Percentiles rank a stretch among this genome's conserved stretches.
Conservation (phyloP, 2,329 filamentous ascomycete genomes). For the Colletotrichum tofieldiae region DNA sequence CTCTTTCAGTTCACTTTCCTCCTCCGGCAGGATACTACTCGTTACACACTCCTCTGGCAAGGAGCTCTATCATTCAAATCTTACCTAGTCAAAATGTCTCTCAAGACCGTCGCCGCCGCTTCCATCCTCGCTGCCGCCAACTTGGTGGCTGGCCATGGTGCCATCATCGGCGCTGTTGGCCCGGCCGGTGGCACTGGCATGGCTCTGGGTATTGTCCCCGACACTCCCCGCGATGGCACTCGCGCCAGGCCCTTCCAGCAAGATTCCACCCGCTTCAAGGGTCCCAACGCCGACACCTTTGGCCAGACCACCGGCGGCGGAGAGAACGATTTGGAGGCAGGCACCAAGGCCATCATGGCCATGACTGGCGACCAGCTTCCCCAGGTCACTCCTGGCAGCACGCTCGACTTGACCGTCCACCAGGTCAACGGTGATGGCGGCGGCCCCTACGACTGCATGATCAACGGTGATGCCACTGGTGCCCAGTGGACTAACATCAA, state of each 20-base stretch:
- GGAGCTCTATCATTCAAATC: conserved; percentile 29
- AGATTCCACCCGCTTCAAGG: conserved; percentile 75
- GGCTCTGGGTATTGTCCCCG: conserved; percentile 65
- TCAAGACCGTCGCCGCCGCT: conserved; percentile 56
- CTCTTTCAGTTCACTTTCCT: conserved; percentile 28
- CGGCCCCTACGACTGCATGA: conserved; percentile 70
- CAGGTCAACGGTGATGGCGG: conserved; percentile 44
- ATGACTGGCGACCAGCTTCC: conserved; percentile 71
- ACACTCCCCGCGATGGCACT: conserved; percentile 75
- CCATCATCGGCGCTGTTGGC: conserved; percentile 71
- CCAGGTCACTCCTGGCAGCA: conserved; percentile 71
- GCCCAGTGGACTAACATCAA: conserved; percentile 64
- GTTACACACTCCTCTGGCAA: conserved; percentile 40
- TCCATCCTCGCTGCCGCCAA: conserved; percentile 67
- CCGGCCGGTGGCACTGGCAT: conserved; percentile 70
- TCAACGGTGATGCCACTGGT: conserved; percentile 69
- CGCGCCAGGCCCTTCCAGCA: conserved; percentile 74
- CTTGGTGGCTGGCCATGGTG: conserved; percentile 73
- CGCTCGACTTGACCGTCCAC: conserved; percentile 69
- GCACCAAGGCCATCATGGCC: conserved; percentile 71
- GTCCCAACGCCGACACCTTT: conserved; percentile 64
- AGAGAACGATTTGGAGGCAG: conserved; percentile 69
- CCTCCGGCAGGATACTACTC: conserved; percentile 41
- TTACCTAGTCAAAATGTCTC: conserved; percentile 48
- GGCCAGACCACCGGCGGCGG: conserved; percentile 73